Conservation (phyloP, 2,329 filamentous ascomycete species). For the Metarhizium rileyi region DNA sequence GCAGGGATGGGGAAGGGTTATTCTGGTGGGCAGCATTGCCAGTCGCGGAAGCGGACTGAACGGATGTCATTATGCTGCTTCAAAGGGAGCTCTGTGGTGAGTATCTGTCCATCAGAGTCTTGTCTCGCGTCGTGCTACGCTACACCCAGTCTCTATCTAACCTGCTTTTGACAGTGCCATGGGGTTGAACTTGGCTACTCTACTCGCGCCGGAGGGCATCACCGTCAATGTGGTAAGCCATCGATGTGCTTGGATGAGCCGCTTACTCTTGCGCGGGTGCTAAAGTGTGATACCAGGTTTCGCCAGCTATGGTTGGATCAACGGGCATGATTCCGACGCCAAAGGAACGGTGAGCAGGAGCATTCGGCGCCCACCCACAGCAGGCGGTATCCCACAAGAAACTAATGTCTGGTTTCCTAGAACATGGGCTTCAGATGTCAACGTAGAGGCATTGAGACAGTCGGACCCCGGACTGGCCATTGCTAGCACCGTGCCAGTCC, state of each 20-base stretch:
- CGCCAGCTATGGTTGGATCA: slow-evolving; percentile 8
- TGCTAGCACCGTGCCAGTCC: slow-evolving; percentile 6
- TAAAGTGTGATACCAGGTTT: slow-evolving; percentile 1
- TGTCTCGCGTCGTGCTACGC: not conserved
- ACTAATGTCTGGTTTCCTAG: not conserved
- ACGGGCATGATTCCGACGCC: slow-evolving; percentile 10
- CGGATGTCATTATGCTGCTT: slow-evolving; percentile 8
- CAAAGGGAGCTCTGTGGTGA: slow-evolving; percentile 7
- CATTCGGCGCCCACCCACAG: not conserved
- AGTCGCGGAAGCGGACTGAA: slow-evolving; percentile 7
- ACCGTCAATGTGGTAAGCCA: slow-evolving; percentile 7
- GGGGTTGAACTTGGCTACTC: slow-evolving; percentile 6
- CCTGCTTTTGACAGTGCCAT: slow-evolving; percentile 4
- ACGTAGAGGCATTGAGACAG: not conserved
- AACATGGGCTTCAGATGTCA: slow-evolving; percentile 1
- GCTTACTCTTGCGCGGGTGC: not conserved
- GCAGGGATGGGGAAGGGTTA: slow-evolving; percentile 6
- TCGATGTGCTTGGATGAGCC: too few species aligned
- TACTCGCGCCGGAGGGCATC: slow-evolving; percentile 6
- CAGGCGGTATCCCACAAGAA: not conserved
- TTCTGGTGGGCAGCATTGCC: slow-evolving; percentile 7
- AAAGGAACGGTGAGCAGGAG: slow-evolving; percentile 4
- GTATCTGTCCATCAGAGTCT: not conserved
- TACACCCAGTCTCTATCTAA: not conserved
- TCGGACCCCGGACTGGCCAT: slow-evolving; percentile 7